Evolutionary conservation across 208 protist species (phyloP).

Genomic region (Tritrichomonas foetus): DNA sequence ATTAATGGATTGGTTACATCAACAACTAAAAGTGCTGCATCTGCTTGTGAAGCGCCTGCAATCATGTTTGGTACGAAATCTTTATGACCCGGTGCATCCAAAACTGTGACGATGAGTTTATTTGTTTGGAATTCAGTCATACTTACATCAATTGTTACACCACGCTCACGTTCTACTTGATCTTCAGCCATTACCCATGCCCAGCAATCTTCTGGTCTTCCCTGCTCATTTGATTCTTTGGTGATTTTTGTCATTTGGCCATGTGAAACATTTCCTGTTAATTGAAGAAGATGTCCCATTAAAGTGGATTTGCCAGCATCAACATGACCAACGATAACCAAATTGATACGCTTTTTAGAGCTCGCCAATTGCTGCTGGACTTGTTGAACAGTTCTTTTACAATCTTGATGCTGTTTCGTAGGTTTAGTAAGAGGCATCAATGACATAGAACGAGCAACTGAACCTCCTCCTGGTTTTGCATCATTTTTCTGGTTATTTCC

Average conservation of each 20-base stretch:
- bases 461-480: neutral
- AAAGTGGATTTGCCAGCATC: constrained; percentile 68
- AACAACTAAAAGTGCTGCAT: constrained; percentile 96
- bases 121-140: constrained; percentile 86
- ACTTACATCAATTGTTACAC: constrained; percentile 93
- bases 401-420: neutral
- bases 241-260: neutral
- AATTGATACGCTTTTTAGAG: constrained; percentile 46
- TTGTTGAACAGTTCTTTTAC: neutral
- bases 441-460: neutral
- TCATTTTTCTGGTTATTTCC: neutral
- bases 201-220: neutral
- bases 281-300: constrained; percentile 58
- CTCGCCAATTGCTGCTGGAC: neutral
- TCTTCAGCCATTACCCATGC: constrained; percentile 87
- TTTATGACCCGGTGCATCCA: constrained; percentile 97
- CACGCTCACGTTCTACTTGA: constrained; percentile 86
- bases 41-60: constrained; percentile 88
- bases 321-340: constrained; percentile 66
- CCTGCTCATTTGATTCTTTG: neutral
- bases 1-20: constrained; percentile 86
- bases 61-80: constrained; percentile 99
- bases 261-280: neutral
- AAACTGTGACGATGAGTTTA: constrained; percentile 85
- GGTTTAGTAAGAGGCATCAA: neutral